These are phyloP conservation scores for Globisporangium acanthophoron DNA, from an alignment of 352 stramenopile species.

Conservation along the genomic window DNA sequence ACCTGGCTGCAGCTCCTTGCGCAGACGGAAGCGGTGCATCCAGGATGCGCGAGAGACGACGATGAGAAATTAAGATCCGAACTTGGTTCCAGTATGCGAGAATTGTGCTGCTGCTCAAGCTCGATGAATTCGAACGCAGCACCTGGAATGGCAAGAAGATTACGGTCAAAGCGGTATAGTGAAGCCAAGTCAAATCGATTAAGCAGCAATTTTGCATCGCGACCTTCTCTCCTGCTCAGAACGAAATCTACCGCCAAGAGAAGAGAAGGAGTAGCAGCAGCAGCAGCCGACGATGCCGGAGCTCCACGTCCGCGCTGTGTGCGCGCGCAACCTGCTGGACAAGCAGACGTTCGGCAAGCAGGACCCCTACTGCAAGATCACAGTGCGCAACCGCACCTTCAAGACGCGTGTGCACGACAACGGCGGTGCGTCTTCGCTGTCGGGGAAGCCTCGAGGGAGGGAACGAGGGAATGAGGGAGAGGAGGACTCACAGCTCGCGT, in stretches of 20 bases:
- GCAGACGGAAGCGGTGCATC: too few species aligned
- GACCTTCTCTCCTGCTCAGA: not conserved
- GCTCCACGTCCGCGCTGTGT: conserved; percentile 74
- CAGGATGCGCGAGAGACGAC: too few species aligned
- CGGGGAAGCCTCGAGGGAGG: too few species aligned
- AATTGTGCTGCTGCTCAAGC: too few species aligned
- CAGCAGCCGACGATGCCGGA: conserved; percentile 32
- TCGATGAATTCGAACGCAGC: too few species aligned
- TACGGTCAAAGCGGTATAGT: not conserved
- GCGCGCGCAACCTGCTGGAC: conserved; percentile 72
- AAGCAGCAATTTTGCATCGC: not conserved
- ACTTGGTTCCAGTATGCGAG: too few species aligned
- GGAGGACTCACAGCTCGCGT: too few species aligned
- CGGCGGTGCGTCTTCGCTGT: conserved; percentile 35
- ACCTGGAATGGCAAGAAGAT: too few species aligned
- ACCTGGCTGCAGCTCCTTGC: conserved; percentile 48
- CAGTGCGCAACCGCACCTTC: conserved; percentile 50
- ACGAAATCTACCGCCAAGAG: not conserved
- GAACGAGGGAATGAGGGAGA: too few species aligned
- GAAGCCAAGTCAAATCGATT: not conserved
- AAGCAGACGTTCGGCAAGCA: conserved; percentile 85
- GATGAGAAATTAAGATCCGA: too few species aligned
- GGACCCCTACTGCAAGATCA: conserved; percentile 77
- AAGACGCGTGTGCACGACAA: conserved; percentile 84
- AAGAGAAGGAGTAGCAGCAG: not conserved